Conservation (phyloP, 2,329 filamentous ascomycete species). For the Xylariaceae sp. region DNA sequence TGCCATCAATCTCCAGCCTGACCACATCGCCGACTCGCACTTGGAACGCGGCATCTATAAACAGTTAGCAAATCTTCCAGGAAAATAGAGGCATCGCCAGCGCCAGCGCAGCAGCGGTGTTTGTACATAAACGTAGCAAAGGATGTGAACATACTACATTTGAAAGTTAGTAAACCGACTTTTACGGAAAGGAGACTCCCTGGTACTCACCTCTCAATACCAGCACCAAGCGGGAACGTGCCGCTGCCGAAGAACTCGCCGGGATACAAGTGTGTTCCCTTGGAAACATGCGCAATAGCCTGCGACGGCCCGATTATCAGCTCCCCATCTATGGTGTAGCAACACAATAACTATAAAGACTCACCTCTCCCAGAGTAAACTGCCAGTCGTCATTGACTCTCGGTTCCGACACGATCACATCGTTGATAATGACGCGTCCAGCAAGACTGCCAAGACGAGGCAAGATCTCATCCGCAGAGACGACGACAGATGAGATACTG, state of each 20-base stretch:
- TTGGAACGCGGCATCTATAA: conserved; percentile 20
- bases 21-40: conserved; percentile 24
- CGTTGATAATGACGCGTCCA: conserved; percentile 25
- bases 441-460: conserved; percentile 17
- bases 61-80: conserved; percentile 1
- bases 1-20: conserved; percentile 26
- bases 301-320: conserved; percentile 1
- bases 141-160: not conserved
- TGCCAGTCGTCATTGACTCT: conserved; percentile 21
- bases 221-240: conserved; percentile 25
- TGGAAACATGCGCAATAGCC: conserved; percentile 25
- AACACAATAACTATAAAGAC: not conserved
- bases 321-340: too few relatives aligned
- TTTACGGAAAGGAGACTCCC: not conserved
- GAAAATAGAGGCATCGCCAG: not conserved
- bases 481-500: conserved; percentile 25
- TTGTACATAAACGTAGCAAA: not conserved
- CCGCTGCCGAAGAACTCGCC: conserved; percentile 29
- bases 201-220: conserved; percentile 23
- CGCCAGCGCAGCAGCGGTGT: not conserved
- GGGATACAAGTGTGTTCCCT: conserved; percentile 23
- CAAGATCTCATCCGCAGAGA: conserved; percentile 24
- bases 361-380: conserved; percentile 24
- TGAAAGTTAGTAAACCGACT: not conserved
- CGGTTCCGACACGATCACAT: conserved; percentile 18